Percentiles rank a stretch among this genome's conserved stretches.
phyloP scores from a whole-genome alignment of 495 filamentous ascomycete species.

The Amorphotheca resinae region DNA sequence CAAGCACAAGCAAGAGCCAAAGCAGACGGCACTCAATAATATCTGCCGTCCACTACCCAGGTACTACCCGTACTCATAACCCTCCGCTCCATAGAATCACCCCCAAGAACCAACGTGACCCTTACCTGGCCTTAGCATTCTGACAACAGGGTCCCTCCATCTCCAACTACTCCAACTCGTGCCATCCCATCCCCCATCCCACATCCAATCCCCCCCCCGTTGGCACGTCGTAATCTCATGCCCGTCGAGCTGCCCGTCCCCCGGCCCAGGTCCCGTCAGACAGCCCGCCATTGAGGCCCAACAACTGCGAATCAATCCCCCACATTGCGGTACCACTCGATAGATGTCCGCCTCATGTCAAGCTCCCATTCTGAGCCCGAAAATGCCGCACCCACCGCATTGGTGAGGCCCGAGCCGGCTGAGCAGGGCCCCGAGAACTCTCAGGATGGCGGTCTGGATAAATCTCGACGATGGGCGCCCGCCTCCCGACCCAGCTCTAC shows the following conservation, averaged over 20 bases:
- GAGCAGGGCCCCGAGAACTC: conserved; percentile 10
- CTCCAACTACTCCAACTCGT: background rate
- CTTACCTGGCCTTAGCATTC: conserved; percentile 1
- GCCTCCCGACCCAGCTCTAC: conserved; percentile 13
- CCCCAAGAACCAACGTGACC: conserved; percentile 10
- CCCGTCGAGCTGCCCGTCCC: background rate
- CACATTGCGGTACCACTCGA: conserved; percentile 19
- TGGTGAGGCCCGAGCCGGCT: conserved; percentile 14
- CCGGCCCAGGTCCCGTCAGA: background rate
- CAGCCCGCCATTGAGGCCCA: conserved; percentile 12
- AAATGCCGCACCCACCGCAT: conserved; percentile 19
- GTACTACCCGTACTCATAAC: too few relatives aligned
- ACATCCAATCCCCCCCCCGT: conserved; percentile 2
- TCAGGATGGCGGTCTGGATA: conserved; percentile 13
- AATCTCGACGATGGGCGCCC: conserved; percentile 6
- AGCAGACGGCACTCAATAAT: too few relatives aligned
- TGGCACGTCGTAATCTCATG: conserved; percentile 9
- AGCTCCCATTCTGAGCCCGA: conserved; percentile 18
- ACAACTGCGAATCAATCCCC: conserved; percentile 17
- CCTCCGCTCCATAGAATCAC: background rate
- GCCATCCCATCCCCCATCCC: too few relatives aligned
- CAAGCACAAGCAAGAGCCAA: too few relatives aligned
- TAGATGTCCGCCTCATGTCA: conserved; percentile 22
- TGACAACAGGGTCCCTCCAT: background rate
- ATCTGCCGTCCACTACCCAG: too few relatives aligned